Conservation (phyloP, 208 protist genomes). For the Wallacemonas rigidus region DNA sequence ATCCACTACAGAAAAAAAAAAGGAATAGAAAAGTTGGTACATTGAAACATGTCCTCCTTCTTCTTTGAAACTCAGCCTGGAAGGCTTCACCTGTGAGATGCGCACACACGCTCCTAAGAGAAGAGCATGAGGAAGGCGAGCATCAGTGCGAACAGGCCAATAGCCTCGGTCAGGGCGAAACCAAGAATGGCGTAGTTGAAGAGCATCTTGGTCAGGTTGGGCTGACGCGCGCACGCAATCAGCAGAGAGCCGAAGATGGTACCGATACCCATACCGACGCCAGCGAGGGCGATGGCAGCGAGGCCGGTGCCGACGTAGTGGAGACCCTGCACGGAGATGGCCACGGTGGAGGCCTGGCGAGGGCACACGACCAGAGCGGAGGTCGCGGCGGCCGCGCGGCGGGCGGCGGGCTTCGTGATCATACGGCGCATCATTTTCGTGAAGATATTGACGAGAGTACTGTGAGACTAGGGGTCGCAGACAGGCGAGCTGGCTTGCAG, state of each 20-base stretch:
- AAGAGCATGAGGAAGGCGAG: conserved; percentile 94
- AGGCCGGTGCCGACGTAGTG: conserved; percentile 92
- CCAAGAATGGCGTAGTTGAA: conserved; percentile 94
- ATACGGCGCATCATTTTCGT: conserved; percentile 87
- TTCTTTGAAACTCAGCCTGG: background rate
- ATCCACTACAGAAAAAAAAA: conserved; percentile 20
- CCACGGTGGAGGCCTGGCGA: conserved; percentile 80
- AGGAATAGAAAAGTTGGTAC: conserved; percentile 1
- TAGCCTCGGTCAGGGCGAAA: conserved; percentile 92
- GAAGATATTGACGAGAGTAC: background rate
- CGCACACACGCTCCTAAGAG: conserved; percentile 50
- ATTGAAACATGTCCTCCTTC: background rate
- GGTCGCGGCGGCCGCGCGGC: conserved; percentile 42
- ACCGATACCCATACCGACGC: conserved; percentile 91
- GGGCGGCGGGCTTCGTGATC: conserved; percentile 54
- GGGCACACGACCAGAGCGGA: conserved; percentile 41
- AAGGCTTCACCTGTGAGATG: no score
- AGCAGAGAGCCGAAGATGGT: conserved; percentile 89
- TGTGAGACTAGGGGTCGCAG: background rate
- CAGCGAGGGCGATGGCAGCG: conserved; percentile 88
- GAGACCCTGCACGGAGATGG: conserved; percentile 89
- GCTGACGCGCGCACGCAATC: conserved; percentile 86
- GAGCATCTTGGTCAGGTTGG: conserved; percentile 90
- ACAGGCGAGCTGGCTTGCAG: no score
- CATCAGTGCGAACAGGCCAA: conserved; percentile 91